Conservation (phyloP, 2,329 filamentous ascomycete species). For the Knufia fluminis region DNA sequence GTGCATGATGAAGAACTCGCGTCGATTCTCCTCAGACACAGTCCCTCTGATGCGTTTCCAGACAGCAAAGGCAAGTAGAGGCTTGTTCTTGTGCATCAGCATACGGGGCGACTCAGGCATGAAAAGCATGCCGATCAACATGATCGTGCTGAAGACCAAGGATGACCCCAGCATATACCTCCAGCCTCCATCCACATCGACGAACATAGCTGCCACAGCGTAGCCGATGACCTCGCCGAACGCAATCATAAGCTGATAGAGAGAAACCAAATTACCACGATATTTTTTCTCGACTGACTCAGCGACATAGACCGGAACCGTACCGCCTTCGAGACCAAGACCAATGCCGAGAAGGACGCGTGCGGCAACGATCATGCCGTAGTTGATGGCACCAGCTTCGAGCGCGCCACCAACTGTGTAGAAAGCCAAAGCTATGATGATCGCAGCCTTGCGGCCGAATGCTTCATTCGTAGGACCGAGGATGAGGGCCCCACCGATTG, state of each 20-base stretch:
- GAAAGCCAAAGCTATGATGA: conserved; percentile 58
- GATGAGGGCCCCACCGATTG: conserved; percentile 59
- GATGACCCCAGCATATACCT: conserved; percentile 65
- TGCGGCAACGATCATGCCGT: conserved; percentile 60
- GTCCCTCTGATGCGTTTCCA: conserved; percentile 65
- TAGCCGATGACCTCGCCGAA: conserved; percentile 66
- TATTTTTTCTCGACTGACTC: conserved; percentile 60
- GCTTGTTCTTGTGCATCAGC: conserved; percentile 57
- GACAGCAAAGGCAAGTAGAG: conserved; percentile 54
- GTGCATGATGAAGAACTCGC: conserved; percentile 66
- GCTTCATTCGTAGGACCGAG: conserved; percentile 59
- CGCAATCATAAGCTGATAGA: conserved; percentile 70
- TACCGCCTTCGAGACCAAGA: conserved; percentile 64
- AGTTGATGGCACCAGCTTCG: conserved; percentile 58
- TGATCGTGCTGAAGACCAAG: conserved; percentile 58
- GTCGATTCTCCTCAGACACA: conserved; percentile 46
- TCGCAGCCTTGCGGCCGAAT: conserved; percentile 57
- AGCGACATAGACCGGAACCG: conserved; percentile 65
- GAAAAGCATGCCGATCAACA: conserved; percentile 58
- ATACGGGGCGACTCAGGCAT: conserved; percentile 61
- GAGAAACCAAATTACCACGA: conserved; percentile 62
- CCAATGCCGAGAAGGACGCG: conserved; percentile 61
- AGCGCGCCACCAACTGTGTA: conserved; percentile 63
- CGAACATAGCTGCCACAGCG: conserved; percentile 62
- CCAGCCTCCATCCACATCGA: conserved; percentile 57